Evolutionary conservation across 116 monocot species (phyloP), one percentile per base, ranked within the genome.

Genomic region (Dioscorea cayenensis): DNA sequence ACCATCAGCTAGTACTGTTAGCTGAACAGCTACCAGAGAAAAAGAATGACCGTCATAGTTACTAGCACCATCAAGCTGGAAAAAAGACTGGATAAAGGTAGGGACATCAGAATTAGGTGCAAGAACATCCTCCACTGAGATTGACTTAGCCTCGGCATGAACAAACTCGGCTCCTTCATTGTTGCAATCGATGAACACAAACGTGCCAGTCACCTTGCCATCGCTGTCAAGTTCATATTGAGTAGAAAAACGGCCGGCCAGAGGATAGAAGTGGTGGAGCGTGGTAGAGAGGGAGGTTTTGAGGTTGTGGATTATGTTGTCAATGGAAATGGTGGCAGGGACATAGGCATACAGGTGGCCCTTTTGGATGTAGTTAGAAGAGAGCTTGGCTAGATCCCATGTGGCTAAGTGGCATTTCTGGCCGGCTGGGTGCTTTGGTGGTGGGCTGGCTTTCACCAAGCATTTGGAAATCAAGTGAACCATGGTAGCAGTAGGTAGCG

Each of bases 1-100:
- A 66, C 95, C 90, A 62, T 87, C 90, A 0, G 12, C 55, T 6
- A 90, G 84, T 58, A 79, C 73, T 52, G 90, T 90, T 66, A 87
- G 51, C 80, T 90, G 87, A 35, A 80, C 63, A 23, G 71, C 73
- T 27, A 83, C 60, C 60, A 83, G 68, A 2, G 90, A 86, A 0
- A 29, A 20, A 2, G 35, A 4, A 36, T 72, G 86, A 18, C 81
- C 90, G 64, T 90, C 90, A 58, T 79, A 28, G 77, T 71, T 79
- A 49, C 84, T 23, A 28, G 84, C 90, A 14, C 60, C 49, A 20
- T 77, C 64, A 20, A 74, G n/a, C 10, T 76, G 73, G 63, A 90
- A 90, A 51, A 90, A 77, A 11, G 52, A 27, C 14, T 51, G 43
- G 55, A 86, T 28, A 70, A 81, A 60, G 14, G 23, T 4, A 12